phyloP scores from a whole-genome alignment of 2,329 filamentous ascomycete species.

The Pyrenophora graminea region DNA sequence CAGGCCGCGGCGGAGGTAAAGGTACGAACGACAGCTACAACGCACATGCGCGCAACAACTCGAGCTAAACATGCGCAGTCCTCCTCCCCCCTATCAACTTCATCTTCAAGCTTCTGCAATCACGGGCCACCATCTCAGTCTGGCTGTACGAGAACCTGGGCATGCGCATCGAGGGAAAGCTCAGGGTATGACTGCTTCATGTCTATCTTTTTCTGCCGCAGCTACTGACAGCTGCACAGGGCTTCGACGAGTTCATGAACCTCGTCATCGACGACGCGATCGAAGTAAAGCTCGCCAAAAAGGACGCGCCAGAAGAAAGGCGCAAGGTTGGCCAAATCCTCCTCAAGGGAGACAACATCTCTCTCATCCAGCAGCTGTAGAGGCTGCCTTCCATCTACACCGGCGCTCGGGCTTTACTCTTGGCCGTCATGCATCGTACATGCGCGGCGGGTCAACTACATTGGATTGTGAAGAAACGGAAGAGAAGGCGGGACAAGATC shows the following conservation, averaged over 20 bases:
- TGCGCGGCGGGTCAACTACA: slow-evolving; percentile 10
- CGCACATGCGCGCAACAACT: slow-evolving; percentile 7
- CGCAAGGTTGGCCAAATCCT: slow-evolving; percentile 81
- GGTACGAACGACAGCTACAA: slow-evolving; percentile 35
- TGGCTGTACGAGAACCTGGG: slow-evolving; percentile 97
- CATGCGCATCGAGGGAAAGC: slow-evolving; percentile 94
- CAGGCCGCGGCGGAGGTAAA: slow-evolving; percentile 60
- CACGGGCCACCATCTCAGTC: slow-evolving; percentile 84
- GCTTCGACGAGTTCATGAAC: slow-evolving; percentile 99
- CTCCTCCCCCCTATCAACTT: slow-evolving; percentile 81
- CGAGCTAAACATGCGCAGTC: slow-evolving; percentile 49
- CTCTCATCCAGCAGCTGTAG: slow-evolving; percentile 65
- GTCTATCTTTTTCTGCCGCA: not conserved
- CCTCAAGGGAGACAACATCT: slow-evolving; percentile 86
- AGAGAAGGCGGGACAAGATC: slow-evolving; percentile 4
- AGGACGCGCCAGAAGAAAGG: slow-evolving; percentile 76
- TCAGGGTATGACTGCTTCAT: slow-evolving; percentile 67
- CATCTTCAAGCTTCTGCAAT: slow-evolving; percentile 88
- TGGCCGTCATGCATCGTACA: slow-evolving; percentile 5
- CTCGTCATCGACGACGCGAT: slow-evolving; percentile 93
- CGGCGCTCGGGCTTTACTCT: not conserved
- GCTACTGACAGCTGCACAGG: slow-evolving; percentile 57
- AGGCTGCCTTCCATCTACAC: slow-evolving; percentile 12
- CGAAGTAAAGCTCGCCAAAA: slow-evolving; percentile 84
- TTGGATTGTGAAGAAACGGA: not conserved